Conservation (phyloP, 2,329 filamentous ascomycete species). For the Coleophoma cylindrospora region DNA sequence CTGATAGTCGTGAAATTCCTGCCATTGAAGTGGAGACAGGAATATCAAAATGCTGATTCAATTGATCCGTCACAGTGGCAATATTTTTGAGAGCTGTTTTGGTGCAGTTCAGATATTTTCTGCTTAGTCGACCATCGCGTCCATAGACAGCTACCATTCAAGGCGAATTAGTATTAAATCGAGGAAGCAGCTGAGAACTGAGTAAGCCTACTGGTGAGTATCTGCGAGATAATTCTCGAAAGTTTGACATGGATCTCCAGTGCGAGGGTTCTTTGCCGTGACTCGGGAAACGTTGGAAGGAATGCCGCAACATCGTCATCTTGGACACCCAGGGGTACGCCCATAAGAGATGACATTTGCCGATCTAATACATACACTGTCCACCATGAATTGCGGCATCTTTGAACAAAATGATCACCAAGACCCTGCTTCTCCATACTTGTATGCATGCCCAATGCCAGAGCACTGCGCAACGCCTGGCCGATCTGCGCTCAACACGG, state of each 20-base stretch:
- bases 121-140: constrained; percentile 29
- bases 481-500: constrained; percentile 32
- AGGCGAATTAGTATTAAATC: not conserved
- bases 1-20: constrained; percentile 35
- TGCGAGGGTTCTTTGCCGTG: constrained; percentile 31
- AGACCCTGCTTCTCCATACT: constrained; percentile 40
- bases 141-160: constrained; percentile 34
- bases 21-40: constrained; percentile 29
- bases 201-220: constrained; percentile 34
- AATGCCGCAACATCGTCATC: constrained; percentile 45
- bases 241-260: constrained; percentile 40
- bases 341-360: constrained; percentile 49
- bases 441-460: constrained; percentile 46
- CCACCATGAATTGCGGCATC: constrained; percentile 48
- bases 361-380: constrained; percentile 47
- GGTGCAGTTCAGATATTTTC: constrained; percentile 31
- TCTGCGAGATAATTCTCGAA: constrained; percentile 37
- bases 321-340: constrained; percentile 40
- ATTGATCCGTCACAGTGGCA: constrained; percentile 33
- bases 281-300: constrained; percentile 36
- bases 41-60: constrained; percentile 31
- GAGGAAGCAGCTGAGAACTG: not conserved
- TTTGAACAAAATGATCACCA: constrained; percentile 34
- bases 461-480: constrained; percentile 43
- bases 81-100: constrained; percentile 33